These are phyloP conservation scores for Linum trigynum DNA, from an alignment of 345 rosid genomes.

Conservation along the genomic window DNA sequence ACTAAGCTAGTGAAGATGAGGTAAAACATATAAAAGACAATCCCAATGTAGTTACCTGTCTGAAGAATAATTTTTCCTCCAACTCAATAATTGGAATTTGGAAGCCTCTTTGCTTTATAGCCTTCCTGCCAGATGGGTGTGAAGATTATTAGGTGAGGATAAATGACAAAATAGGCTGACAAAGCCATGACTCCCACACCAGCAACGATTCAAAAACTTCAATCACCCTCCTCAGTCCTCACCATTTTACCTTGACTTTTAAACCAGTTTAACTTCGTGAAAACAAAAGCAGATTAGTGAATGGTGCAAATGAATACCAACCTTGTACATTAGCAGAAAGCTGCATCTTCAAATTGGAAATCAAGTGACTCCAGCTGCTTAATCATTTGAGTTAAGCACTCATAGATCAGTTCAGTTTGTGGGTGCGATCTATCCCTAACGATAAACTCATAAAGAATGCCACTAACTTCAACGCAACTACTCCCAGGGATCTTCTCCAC, in stretches of 20 bases:
- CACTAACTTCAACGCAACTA: conserved; percentile 62
- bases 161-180: not conserved
- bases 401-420: conserved; percentile 35
- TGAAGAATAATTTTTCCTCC: not conserved
- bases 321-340: not conserved
- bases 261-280: too few relatives aligned
- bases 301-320: not conserved
- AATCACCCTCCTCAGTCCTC: not conserved
- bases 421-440: conserved; percentile 63
- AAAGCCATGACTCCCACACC: not conserved
- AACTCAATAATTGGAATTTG: not conserved
- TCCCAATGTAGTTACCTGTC: not conserved
- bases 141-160: not conserved
- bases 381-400: conserved; percentile 42
- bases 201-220: not conserved
- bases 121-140: not conserved
- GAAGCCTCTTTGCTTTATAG: not conserved
- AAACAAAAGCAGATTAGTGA: not conserved
- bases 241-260: too few relatives aligned
- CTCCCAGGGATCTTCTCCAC: conserved; percentile 78
- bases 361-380: conserved; percentile 31
- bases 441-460: conserved; percentile 52
- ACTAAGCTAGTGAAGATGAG: not conserved
- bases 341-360: not conserved
- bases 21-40: not conserved